Percentiles rank a stretch among this genome's conserved stretches.
Evolutionary conservation across 306 rosid genomes (phyloP).

Genomic region (Malus asiatica): DNA sequence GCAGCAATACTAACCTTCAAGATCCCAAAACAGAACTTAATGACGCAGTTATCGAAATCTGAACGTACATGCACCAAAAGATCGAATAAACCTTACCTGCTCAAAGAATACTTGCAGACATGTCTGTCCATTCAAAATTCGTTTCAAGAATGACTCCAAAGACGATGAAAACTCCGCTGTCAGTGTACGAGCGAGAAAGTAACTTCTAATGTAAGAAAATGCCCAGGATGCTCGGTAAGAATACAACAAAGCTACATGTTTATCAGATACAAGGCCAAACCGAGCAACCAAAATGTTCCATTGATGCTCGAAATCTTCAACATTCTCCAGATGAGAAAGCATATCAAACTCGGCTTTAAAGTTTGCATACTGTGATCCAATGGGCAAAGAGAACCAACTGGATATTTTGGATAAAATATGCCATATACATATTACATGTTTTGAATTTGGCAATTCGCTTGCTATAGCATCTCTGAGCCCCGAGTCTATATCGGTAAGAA

Average conservation of each 20-base stretch:
- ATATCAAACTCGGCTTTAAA: slow-evolving; percentile 52
- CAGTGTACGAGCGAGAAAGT: slow-evolving; percentile 49
- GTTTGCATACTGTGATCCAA: slow-evolving; percentile 38
- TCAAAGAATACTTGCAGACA: slow-evolving; percentile 49
- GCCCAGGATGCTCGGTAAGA: slow-evolving; percentile 45
- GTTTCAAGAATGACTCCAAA: slow-evolving; percentile 38
- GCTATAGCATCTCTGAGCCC: slow-evolving; percentile 50
- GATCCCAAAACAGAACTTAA: slow-evolving; percentile 1
- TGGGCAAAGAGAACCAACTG: slow-evolving; percentile 51
- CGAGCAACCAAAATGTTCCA: slow-evolving; percentile 49
- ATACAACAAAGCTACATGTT: slow-evolving; percentile 42
- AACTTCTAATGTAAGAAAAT: slow-evolving; percentile 34
- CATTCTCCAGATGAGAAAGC: slow-evolving; percentile 48
- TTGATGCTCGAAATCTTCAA: slow-evolving; percentile 55
- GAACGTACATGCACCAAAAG: neutral
- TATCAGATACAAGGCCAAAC: slow-evolving; percentile 52
- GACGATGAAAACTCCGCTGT: slow-evolving; percentile 44
- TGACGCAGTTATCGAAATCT: neutral
- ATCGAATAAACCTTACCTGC: slow-evolving; percentile 31
- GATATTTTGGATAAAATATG: slow-evolving; percentile 53
- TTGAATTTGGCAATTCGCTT: slow-evolving; percentile 46
- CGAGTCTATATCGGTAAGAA: slow-evolving; percentile 52
- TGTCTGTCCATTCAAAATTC: slow-evolving; percentile 34
- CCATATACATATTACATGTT: slow-evolving; percentile 48
- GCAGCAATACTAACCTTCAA: slow-evolving; percentile 34